Evolutionary conservation across 495 filamentous ascomycete genomes (phyloP), one percentile per base, ranked within the genome.

Genomic region (Penicillium chermesinum): DNA sequence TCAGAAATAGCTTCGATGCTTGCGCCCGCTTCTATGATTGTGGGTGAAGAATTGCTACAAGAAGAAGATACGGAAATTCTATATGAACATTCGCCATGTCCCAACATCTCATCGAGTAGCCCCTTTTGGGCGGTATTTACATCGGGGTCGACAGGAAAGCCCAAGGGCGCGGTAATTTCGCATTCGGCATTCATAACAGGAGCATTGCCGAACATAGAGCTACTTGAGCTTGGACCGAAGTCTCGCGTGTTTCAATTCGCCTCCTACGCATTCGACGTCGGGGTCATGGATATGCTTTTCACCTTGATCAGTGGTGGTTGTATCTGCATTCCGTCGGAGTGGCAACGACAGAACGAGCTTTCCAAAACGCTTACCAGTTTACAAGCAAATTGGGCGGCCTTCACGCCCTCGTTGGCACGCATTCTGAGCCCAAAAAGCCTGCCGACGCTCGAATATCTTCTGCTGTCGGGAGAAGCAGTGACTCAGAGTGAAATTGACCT

Each of bases 221-320:
- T 13, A 18, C 14, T 40, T 1, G 41, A 15, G 0, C 2, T 35
- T 7, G 13, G 16, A 10, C 27, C 34, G 3, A 12, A 16, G 13
- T 7, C 49, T 1, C 53, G 65, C 49, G 38, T 44, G 0, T 53
- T 53, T 12, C 25, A 57, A 10, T 57, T 53, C 20, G 22, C 54
- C 5, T 46, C 54, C 2, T 57, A 50, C 30, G 20, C 27, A 0
- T 57, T 50, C 16, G 54, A 53, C 34, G 32, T 50, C 21, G 30
- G 36, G 15, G 36, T 44, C 9, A 9, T 12, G 1, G 30, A 42
- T 1, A 49, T 49, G 6, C 17, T 57, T 10, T 16, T 39, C 8
- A 45, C 44, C 0, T 27, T 56, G 0, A 38, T 35, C 0, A 14
- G 12, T 9, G 53, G 48, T 3, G 40, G 20, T 3, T 50, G 48